Conservation (phyloP, 441 rosid species). For the Croton laevigatus region DNA sequence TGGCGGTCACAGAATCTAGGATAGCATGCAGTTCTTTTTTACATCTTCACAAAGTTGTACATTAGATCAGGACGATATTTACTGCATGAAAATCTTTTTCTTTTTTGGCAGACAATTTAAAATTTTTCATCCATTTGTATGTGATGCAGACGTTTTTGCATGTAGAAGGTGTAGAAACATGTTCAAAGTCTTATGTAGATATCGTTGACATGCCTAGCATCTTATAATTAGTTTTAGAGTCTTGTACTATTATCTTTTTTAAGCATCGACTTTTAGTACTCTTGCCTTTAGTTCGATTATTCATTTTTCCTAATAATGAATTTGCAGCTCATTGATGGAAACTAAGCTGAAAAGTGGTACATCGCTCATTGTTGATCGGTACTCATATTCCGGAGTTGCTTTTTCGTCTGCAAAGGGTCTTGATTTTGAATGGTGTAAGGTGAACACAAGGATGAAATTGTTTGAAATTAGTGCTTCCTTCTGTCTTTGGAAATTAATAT, state of each 20-base stretch:
- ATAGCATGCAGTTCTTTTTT: too few species aligned
- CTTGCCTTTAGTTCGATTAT: too few species aligned
- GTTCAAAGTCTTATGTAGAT: too few species aligned
- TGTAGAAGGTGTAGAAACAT: not conserved
- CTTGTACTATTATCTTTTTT: too few species aligned
- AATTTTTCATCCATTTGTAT: not conserved
- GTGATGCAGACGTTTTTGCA: not conserved
- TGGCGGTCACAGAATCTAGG: not conserved
- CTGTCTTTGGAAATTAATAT: not conserved
- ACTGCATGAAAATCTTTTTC: too few species aligned
- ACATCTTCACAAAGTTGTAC: too few species aligned
- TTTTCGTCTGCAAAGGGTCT: slow-evolving; percentile 95
- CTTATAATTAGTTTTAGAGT: not conserved
- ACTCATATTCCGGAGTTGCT: slow-evolving; percentile 96
- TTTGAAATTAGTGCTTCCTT: slow-evolving; percentile 4
- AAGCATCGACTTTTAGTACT: too few species aligned
- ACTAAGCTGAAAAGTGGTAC: slow-evolving; percentile 68
- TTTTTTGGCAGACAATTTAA: not conserved
- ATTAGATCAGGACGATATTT: too few species aligned
- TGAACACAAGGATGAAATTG: slow-evolving; percentile 22
- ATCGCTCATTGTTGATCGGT: slow-evolving; percentile 84
- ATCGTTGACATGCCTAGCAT: not conserved
- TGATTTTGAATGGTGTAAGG: slow-evolving; percentile 88
- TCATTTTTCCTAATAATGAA: too few species aligned
- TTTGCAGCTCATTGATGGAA: slow-evolving; percentile 78